Base-by-base conservation (phyloP, 1,284 basidiomycete genomes). In the Ceratobasidium sp. region DNA sequence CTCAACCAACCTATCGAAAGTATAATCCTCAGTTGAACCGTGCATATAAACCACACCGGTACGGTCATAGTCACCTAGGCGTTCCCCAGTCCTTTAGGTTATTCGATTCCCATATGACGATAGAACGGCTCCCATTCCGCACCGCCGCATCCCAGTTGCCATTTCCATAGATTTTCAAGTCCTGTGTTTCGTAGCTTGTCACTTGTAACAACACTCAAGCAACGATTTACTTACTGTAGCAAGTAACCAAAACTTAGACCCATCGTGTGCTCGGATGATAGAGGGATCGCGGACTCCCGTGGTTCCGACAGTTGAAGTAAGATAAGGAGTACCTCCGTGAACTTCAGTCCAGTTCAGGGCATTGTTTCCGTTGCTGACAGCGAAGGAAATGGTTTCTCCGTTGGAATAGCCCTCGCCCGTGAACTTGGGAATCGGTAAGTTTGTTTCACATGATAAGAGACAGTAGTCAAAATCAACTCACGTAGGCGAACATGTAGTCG, bases 91-190 rank as follows among this genome's bases (percentile, higher is more conserved):
- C 67, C 24, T 71, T 71, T 27, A 71, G 56, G 36, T 71, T 50
- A 1, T 54, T 71, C 2, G 67, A 71, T 22, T 71, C 67, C 67
- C 67, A 71, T 31, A 71, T 71, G 11, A 71, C 67, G n/a, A 71
- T 60, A 33, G 67, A 71, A n/a, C 67, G 67, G 36, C 67, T 71
- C 11, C 67, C 67, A 27, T 47, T 56, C n/a, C 53, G 44, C 19
- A 71, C 67, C 3, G 67, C 67, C 9, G 54, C 56, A 4, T 41
- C 59, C 67, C 67, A 71, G 45, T 71, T 71, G 1, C 67, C 67
- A 29, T 71, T 71, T 45, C 67, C 67, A n/a, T 71, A 71, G 19
- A 71, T 71, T 48, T 71, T 71, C 67, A 71, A 56, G 24, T 71
- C 67, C 67, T 71, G n/a, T 44, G 5, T 29, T 5, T 33, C 1